A percentile compares a stretch with the other conserved stretches of the same genome.
Evolutionary conservation across 169 alveolate species (phyloP).

Genomic region (Eimeria necatrix): DNA sequence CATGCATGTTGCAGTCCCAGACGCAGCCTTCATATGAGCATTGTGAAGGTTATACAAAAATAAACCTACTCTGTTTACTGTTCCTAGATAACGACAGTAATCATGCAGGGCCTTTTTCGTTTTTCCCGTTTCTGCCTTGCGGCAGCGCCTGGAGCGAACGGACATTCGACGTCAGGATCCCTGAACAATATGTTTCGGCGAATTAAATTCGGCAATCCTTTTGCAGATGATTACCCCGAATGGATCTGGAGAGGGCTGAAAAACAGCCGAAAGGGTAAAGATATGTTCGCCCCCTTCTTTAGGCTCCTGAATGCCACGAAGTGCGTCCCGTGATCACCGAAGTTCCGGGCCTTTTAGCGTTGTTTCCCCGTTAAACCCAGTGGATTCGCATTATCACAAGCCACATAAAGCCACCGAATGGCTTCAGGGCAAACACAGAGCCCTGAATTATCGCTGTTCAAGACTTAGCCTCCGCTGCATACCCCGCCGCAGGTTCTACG

Average conservation of each 20-base stretch:
- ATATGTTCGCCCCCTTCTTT: constrained; percentile 66
- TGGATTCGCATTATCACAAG: background rate
- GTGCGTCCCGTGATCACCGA: constrained; percentile 4
- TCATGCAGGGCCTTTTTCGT: constrained; percentile 13
- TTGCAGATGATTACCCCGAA: constrained; percentile 72
- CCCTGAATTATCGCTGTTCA: too few species aligned
- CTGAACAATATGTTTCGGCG: background rate
- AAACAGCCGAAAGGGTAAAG: constrained; percentile 70
- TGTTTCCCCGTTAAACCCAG: background rate
- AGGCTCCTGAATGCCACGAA: constrained; percentile 64
- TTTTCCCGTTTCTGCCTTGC: constrained; percentile 13
- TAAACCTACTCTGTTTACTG: too few species aligned
- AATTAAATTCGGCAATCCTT: constrained; percentile 74
- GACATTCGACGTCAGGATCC: background rate
- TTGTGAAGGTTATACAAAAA: too few species aligned
- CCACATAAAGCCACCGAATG: too few species aligned
- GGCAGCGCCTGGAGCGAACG: background rate
- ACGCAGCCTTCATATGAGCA: too few species aligned
- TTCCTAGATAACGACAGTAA: background rate
- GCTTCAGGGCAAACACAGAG: too few species aligned
- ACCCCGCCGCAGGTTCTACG: too few species aligned
- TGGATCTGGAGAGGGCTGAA: constrained; percentile 72
- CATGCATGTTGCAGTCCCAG: too few species aligned
- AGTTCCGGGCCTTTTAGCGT: background rate
- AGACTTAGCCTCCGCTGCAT: too few species aligned